Evolutionary conservation across 1,284 basidiomycete species (phyloP), one percentile per base, ranked within the genome.

Genomic region (Neolentinus lepideus): DNA sequence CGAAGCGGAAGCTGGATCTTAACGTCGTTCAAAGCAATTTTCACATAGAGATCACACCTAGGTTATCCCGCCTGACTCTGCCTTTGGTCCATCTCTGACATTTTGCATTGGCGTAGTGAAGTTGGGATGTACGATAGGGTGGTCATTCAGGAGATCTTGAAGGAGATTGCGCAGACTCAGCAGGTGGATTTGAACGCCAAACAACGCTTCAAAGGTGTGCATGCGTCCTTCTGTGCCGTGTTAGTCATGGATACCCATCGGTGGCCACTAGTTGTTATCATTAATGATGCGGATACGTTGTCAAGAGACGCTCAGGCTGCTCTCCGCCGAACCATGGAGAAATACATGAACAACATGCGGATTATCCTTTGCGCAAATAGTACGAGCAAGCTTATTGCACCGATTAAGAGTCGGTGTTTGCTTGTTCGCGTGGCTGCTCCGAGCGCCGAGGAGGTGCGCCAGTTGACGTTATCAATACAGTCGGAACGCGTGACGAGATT

Each of bases 111-210:
- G 59, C 56, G 14, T 67, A 96, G 94, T 62, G 96, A 99, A 73
- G 94, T 96, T 0, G 97, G 96, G 9, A 95, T 89, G 67, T 98
- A 92, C 66, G 96, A 99, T 69, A 79, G 97, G 58, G 83, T 96
- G 0, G 92, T 99, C 50, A 95, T 99, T 53, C 97, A 99, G 67
- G 96, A 99, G 63, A 84, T 99, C 54, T 72, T 99, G 59, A 99
- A 99, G 71, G 96, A 99, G 71, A 98, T 99, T 64, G 97, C 97
- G 2, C 95, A 98, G 72, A 99, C 96, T 2, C 96, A 99, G 67
- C 96, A 98, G 67, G 93, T 99, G 6, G 96, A 99, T 71, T 72
- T 97, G 60, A 94, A 84, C 66, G 96, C 97, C 0, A 95, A 91
- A 67, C 95, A 98, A 64, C 80, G 91, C 56, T 99, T 99, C 75